These are phyloP conservation scores for Talaromyces piceae DNA, from an alignment of 2,329 filamentous ascomycete species.

Conservation along the genomic window DNA sequence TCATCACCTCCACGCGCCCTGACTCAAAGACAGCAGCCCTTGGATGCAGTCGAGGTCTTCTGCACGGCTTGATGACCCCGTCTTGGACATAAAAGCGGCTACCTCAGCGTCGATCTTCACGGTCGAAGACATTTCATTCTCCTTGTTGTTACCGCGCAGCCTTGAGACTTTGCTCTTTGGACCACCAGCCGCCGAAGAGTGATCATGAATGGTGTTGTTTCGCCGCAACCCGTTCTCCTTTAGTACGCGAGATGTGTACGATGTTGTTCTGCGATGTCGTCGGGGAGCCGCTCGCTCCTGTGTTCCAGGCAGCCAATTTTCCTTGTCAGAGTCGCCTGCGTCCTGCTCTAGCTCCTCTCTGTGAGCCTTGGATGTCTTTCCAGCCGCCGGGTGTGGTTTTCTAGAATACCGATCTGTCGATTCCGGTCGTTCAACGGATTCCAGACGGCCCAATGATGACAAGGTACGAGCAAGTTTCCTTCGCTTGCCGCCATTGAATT, in stretches of 20 bases:
- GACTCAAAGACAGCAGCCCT: conserved; percentile 78
- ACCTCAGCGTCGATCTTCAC: conserved; percentile 55
- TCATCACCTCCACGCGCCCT: conserved; percentile 75
- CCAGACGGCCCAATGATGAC: conserved; percentile 57
- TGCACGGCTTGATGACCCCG: conserved; percentile 55
- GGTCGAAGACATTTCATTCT: conserved; percentile 28
- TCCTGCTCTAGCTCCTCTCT: conserved; percentile 38
- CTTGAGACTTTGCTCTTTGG: conserved; percentile 22
- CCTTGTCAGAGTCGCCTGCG: conserved; percentile 80
- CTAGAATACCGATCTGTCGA: background rate
- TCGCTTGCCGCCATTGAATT: conserved; percentile 46
- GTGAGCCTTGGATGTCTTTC: conserved; percentile 21
- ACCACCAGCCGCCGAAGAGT: conserved; percentile 14
- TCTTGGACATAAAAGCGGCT: conserved; percentile 63
- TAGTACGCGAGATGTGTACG: conserved; percentile 33
- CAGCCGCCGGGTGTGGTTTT: conserved; percentile 16
- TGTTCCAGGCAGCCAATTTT: conserved; percentile 66
- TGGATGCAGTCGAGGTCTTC: conserved; percentile 83
- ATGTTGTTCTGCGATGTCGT: conserved; percentile 29
- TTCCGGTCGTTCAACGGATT: conserved; percentile 33
- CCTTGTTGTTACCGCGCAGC: conserved; percentile 17
- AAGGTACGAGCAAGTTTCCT: conserved; percentile 53
- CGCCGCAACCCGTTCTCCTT: conserved; percentile 33
- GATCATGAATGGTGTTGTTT: conserved; percentile 18
- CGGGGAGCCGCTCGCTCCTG: conserved; percentile 31